Evolutionary conservation across 2,329 filamentous ascomycete species (phyloP), one percentile per base, ranked within the genome.

Genomic region (Trichoderma guizhouense): DNA sequence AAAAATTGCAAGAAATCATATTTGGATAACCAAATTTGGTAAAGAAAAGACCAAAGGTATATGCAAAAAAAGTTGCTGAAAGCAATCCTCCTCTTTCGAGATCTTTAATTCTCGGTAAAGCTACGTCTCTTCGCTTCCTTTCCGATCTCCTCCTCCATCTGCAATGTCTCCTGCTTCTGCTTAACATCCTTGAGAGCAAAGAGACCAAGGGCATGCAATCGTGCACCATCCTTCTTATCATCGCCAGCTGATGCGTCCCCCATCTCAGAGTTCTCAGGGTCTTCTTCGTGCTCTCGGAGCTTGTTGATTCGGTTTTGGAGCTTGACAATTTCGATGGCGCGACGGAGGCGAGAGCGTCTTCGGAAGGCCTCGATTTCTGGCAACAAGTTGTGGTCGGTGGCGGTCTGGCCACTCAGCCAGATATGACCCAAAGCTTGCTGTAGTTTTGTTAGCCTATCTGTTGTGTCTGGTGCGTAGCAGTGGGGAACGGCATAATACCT

Each of bases 381-480:
- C 82, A 99, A 85, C 88, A 99, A 89, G 87, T 99, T 95, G 89
- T 98, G 94, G 83, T 98, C 95, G 73, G 92, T 94, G 74, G 96
- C 96, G 74, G 90, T 96, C 85, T 96, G 88, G 81, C 95, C 95
- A 79, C 90, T 96, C 78, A 98, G 90, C 95, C 95, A 98, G 73
- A 89, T 86, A 82, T 98, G 95, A 72, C 89, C 86, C 66, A 98
- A 85, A 58, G 95, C 93, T 84, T 93, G 86, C 89, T 94, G 75
- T 75, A 64, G 9, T 15, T 30, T 58, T 62, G 55, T 69, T 30
- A 60, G 51, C 32, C 15, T 28, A 21, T 63, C 51, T 55, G 51
- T 15, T 8, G 51, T 57, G 53, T 30, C 7, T 28, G 30, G 53
- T 8, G 24, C 7, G 15, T 15, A 18, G 53, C 12, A 57, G 18